These are phyloP conservation scores for Tetragonia tetragonoides DNA, from an alignment of 148 eudicot genomes.

Conservation along the genomic window DNA sequence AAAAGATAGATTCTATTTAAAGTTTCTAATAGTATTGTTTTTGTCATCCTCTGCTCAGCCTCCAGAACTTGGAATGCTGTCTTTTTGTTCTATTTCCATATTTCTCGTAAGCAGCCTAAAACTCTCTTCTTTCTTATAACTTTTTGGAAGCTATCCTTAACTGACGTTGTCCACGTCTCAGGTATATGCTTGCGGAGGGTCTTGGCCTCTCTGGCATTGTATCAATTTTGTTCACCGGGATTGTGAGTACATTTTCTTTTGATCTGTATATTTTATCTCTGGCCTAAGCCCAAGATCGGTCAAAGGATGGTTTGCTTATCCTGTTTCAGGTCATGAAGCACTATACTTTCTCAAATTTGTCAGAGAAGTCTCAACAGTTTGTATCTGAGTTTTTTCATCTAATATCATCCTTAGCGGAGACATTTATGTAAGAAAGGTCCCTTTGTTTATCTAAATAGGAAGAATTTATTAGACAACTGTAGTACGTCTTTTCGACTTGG, in stretches of 20 bases:
- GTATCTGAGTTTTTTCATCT: slow-evolving; percentile 96
- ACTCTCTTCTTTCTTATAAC: background rate
- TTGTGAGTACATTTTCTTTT: slow-evolving; percentile 55
- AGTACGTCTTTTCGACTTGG: slow-evolving; percentile 13
- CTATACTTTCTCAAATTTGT: slow-evolving; percentile 85
- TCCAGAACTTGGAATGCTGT: slow-evolving; percentile 98
- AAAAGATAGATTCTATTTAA: slow-evolving; percentile 14
- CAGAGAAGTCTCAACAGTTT: slow-evolving; percentile 88
- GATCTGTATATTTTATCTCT: slow-evolving; percentile 1
- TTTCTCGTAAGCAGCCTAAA: slow-evolving; percentile 75
- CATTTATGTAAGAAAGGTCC: slow-evolving; percentile 74
- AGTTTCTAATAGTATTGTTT: slow-evolving; percentile 21
- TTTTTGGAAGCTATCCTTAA: slow-evolving; percentile 3
- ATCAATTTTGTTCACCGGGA: slow-evolving; percentile 98
- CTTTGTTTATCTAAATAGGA: background rate
- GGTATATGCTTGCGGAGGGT: slow-evolving; percentile 99
- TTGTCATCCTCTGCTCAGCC: slow-evolving; percentile 51
- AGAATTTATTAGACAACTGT: background rate
- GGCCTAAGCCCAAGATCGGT: slow-evolving; percentile 16
- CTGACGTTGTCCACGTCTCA: slow-evolving; percentile 22
- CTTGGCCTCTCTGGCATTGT: slow-evolving; percentile 99
- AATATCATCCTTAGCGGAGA: slow-evolving; percentile 97
- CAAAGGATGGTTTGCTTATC: slow-evolving; percentile 1
- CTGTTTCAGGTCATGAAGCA: slow-evolving; percentile 91
- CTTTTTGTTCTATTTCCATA: slow-evolving; percentile 97